Evolutionary conservation across 2,329 filamentous ascomycete genomes (phyloP), one percentile per base, ranked within the genome.

Genomic region (Aaosphaeria pasadenensis): DNA sequence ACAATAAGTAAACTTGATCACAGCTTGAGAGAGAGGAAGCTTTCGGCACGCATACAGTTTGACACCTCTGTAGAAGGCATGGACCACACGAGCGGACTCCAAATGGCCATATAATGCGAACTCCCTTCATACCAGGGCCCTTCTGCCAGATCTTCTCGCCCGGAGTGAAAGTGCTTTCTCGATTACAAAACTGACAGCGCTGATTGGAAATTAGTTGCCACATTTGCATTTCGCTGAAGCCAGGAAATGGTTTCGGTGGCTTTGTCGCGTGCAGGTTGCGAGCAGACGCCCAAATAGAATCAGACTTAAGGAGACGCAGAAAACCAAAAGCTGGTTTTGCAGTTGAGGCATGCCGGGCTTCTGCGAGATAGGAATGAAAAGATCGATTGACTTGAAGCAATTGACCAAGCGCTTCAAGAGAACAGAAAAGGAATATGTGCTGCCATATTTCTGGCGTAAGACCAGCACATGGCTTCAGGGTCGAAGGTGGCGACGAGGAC

Each of bases 81-180:
- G 71, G 58, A 24, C 82, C 84, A 65, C 89, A 94, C 33, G 79
- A 76, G 50, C 82, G 79, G 46, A 87, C 73, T 44, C 75, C 81
- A 68, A 92, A 91, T 4, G 85, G 77, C 84, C 89, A 95, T 39
- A 91, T 74, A 39, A 82, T 75, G 38, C 80, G 76, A 50, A 88
- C 78, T 30, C 80, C 81, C 55, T 79, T 74, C 45, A 72, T 58
- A 43, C 85, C 86, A 38, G 86, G 85, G 11, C 87, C 86, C 50
- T 77, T 73, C 60, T 79, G 80, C 76, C 78, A 84, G 43, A 75
- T 61, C 71, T 73, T 62, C 51, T 67, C 57, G 50, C 63, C 51
- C 49, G 61, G 51, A 46, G 54, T 39, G 41, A 54, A 56, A 36
- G 59, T 50, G 45, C 63, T 66, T 43, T 55, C 58, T 52, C 75